phyloP scores from a whole-genome alignment of 257 asterid genomes.

The Prunella vulgaris region DNA sequence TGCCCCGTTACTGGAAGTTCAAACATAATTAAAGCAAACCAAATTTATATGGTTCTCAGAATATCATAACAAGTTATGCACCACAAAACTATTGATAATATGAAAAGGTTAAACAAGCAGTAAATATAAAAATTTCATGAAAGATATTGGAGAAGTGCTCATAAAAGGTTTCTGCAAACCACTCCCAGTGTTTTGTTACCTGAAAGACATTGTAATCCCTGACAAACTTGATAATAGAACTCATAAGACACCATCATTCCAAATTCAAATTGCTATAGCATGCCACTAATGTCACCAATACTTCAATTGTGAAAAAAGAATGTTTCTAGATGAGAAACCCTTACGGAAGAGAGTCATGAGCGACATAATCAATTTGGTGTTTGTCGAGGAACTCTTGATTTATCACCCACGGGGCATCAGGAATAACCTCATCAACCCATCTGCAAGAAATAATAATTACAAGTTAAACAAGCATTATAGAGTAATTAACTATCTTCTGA shows the following conservation, averaged over 20 bases:
- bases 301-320: constrained; percentile 1
- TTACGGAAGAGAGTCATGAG: constrained; percentile 88
- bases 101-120: neutral
- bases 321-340: constrained; percentile 24
- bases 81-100: neutral
- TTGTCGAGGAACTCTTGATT: constrained; percentile 69
- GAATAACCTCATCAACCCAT: constrained; percentile 92
- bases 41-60: neutral
- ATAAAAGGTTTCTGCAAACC: neutral
- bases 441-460: constrained; percentile 28
- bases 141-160: neutral
- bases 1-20: constrained; percentile 16
- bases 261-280: neutral
- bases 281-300: neutral
- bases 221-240: neutral
- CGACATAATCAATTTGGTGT: constrained; percentile 71
- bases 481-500: neutral
- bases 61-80: neutral
- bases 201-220: neutral
- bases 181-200: neutral
- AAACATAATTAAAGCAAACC: constrained; percentile 9
- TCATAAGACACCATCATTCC: neutral
- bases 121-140: neutral
- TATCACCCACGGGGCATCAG: constrained; percentile 85
- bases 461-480: neutral